phyloP scores from a whole-genome alignment of 768 basidiomycete species.

The Boletus barrowsii region DNA sequence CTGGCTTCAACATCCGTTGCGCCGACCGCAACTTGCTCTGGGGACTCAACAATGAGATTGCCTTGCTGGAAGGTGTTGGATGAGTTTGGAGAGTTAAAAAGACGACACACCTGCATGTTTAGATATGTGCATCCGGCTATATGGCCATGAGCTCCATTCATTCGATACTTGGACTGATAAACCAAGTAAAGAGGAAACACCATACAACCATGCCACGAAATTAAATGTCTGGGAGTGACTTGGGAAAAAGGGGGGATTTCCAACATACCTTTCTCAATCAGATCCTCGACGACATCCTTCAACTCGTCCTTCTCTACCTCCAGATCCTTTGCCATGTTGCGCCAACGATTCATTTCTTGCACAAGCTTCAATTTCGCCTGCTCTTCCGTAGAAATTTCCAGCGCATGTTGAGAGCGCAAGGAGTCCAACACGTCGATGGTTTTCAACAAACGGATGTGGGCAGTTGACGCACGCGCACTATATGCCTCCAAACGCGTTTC shows the following conservation, averaged over 20 bases:
- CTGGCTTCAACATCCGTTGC: background rate
- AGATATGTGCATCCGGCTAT: constrained; percentile 40
- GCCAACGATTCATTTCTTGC: constrained; percentile 38
- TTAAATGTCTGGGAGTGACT: background rate
- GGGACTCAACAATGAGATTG: constrained; percentile 19
- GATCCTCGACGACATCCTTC: constrained; percentile 47
- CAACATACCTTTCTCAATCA: constrained; percentile 59
- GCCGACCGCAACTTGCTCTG: constrained; percentile 17
- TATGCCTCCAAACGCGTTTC: constrained; percentile 35
- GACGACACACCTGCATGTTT: constrained; percentile 42
- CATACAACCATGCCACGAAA: background rate
- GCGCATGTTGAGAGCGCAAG: constrained; percentile 36
- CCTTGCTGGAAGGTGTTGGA: constrained; percentile 15
- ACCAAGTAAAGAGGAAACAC: background rate
- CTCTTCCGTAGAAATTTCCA: constrained; percentile 38
- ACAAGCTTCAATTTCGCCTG: constrained; percentile 34
- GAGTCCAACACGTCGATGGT: constrained; percentile 51
- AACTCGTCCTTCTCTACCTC: constrained; percentile 53
- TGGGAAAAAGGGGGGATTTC: background rate
- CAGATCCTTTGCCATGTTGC: constrained; percentile 28
- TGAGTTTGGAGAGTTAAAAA: background rate
- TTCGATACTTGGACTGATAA: constrained; percentile 43
- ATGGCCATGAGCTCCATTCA: constrained; percentile 46
- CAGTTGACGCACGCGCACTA: constrained; percentile 38
- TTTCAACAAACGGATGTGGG: constrained; percentile 46